These are phyloP conservation scores for Claviceps lovelessii DNA, from an alignment of 2,329 filamentous ascomycete species.

Conservation along the genomic window DNA sequence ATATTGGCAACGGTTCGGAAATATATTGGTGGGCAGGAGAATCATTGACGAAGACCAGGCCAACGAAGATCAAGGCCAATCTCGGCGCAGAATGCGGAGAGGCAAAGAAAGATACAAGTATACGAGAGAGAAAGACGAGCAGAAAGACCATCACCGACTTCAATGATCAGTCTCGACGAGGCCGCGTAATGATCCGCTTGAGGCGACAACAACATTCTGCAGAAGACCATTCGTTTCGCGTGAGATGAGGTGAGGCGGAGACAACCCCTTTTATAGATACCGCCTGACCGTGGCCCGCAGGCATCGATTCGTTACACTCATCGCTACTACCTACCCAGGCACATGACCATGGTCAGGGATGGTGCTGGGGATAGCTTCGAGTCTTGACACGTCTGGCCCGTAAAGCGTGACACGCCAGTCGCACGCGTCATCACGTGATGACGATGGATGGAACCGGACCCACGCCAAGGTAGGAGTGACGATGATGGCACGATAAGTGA, in stretches of 20 bases:
- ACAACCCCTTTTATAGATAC: neutral
- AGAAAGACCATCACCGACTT: neutral
- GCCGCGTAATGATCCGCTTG: neutral
- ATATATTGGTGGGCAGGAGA: neutral
- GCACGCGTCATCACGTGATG: conserved; percentile 5
- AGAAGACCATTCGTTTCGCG: neutral
- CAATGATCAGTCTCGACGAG: neutral
- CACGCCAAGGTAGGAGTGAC: too few relatives aligned
- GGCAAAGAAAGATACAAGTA: neutral
- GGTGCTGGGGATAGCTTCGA: conserved; percentile 3
- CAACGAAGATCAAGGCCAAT: neutral
- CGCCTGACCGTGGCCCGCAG: neutral
- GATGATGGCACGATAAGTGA: too few relatives aligned
- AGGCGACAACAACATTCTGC: neutral
- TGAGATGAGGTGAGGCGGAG: neutral
- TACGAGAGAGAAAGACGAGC: neutral
- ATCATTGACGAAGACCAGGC: neutral
- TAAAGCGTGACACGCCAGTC: neutral
- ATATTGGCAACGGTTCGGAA: conserved; percentile 18
- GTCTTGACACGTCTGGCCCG: conserved; percentile 7
- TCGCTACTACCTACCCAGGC: neutral
- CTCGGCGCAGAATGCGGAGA: neutral
- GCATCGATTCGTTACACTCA: neutral
- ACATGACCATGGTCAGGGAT: neutral
- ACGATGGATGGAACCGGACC: too few relatives aligned